phyloP scores from a whole-genome alignment of 768 basidiomycete species.

The Neoboletus brunneissimus region DNA sequence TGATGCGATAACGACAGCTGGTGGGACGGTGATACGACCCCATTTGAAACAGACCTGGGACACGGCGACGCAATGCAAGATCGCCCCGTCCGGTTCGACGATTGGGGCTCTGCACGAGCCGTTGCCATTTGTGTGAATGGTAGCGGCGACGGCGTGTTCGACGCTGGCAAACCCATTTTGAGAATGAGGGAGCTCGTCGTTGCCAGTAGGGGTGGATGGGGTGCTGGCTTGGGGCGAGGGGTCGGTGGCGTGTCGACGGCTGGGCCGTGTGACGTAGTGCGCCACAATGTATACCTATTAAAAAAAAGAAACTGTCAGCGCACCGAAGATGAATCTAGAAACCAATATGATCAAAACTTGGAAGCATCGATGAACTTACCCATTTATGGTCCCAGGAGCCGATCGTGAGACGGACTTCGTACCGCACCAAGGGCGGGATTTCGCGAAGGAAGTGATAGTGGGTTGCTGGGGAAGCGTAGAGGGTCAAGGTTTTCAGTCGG shows the following conservation, averaged over 20 bases:
- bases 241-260: constrained; percentile 7
- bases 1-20: constrained; percentile 54
- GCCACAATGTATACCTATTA: constrained; percentile 60
- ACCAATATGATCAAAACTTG: neutral
- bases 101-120: constrained; percentile 6
- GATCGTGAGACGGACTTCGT: constrained; percentile 57
- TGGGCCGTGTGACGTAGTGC: constrained; percentile 59
- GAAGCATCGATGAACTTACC: constrained; percentile 41
- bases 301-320: neutral
- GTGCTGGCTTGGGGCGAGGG: constrained; percentile 27
- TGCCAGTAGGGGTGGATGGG: constrained; percentile 26
- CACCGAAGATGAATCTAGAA: neutral
- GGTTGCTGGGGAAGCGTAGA: constrained; percentile 41
- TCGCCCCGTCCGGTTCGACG: constrained; percentile 46
- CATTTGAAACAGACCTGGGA: constrained; percentile 68
- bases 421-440: constrained; percentile 59
- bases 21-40: constrained; percentile 72
- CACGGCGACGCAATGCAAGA: constrained; percentile 60
- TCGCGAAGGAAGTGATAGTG: constrained; percentile 70
- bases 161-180: constrained; percentile 11
- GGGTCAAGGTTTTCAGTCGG: neutral
- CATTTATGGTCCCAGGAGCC: constrained; percentile 78
- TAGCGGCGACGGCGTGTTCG: constrained; percentile 14
- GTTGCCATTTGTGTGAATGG: neutral
- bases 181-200: neutral